Evolutionary conservation across 2,329 filamentous ascomycete genomes (phyloP), one percentile per base, ranked within the genome.

Genomic region (Pyricularia grisea): DNA sequence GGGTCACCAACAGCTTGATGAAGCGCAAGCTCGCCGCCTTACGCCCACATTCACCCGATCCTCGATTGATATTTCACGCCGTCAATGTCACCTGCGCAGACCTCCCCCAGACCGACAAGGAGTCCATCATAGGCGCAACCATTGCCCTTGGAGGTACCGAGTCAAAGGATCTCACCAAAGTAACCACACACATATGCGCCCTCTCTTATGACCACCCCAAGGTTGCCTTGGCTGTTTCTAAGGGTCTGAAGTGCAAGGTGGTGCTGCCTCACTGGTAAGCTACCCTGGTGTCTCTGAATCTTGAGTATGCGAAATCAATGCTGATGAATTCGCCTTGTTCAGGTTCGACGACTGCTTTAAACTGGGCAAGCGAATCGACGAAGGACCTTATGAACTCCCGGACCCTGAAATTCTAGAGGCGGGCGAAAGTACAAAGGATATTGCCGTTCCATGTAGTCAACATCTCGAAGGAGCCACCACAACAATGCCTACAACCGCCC

Each of bases 281-380:
- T 23, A 12, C 12, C 11, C 67, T 17, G n/a, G 17, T 36, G 20
- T n/a, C 6, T 31, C 30, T 7, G 31, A 30, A 20, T 23, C n/a
- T 36, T 66, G 9, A 4, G 10, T 11, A 9, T 31, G 20, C n/a
- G 1, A n/a, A 42, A 12, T 1, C 20, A 66, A 66, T 20, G 5
- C 64, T 36, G 20, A 66, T 20, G 23, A 11, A 30, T 2, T 14
- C 7, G 17, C n/a, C 6, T 2, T n/a, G 23, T 36, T 58, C 31
- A 94, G 92, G 93, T 97, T 99, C 76, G 94, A 98, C 74, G 94
- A 97, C 77, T 99, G 95, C 79, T 87, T 99, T 73, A 95, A 92
- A 78, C 87, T 99, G 31, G 94, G 94, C 67, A 94, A 93, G 78
- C 89, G 92, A 70, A 97, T 99, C 73, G 91, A 92, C 73, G 95